These are phyloP conservation scores for Laguncularia racemosa DNA, from an alignment of 345 rosid genomes.

Conservation along the genomic window DNA sequence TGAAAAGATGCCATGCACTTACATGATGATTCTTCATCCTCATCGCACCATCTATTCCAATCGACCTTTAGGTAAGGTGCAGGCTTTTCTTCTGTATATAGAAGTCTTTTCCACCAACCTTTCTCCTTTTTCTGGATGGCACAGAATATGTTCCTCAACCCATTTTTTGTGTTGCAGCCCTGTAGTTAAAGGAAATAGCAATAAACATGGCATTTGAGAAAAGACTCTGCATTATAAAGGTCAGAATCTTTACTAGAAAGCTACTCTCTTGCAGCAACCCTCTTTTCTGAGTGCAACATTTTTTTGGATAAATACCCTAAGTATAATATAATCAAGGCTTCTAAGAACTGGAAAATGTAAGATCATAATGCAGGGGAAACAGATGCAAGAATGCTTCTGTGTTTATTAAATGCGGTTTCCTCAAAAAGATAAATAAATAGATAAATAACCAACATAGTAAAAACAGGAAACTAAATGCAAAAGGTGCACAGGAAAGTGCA, in stretches of 20 bases:
- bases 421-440: no score
- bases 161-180: conserved; percentile 73
- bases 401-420: no score
- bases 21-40: conserved; percentile 66
- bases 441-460: no score
- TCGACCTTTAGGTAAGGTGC: conserved; percentile 98
- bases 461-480: no score
- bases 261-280: no score
- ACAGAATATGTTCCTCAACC: conserved; percentile 83
- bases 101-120: conserved; percentile 89
- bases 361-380: no score
- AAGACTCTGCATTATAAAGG: neutral
- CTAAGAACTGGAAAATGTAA: no score
- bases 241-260: neutral
- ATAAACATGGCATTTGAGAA: conserved; percentile 1
- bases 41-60: conserved; percentile 99
- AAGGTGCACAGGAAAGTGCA: no score
- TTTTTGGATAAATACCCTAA: no score
- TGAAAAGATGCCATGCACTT: conserved; percentile 22
- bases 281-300: no score
- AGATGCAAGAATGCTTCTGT: no score
- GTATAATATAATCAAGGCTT: no score
- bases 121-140: conserved; percentile 74
- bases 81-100: conserved; percentile 80
- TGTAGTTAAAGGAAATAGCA: conserved; percentile 18